Evolutionary conservation across 495 filamentous ascomycete genomes (phyloP).

Genomic region (Hypoxylon fragiforme): DNA sequence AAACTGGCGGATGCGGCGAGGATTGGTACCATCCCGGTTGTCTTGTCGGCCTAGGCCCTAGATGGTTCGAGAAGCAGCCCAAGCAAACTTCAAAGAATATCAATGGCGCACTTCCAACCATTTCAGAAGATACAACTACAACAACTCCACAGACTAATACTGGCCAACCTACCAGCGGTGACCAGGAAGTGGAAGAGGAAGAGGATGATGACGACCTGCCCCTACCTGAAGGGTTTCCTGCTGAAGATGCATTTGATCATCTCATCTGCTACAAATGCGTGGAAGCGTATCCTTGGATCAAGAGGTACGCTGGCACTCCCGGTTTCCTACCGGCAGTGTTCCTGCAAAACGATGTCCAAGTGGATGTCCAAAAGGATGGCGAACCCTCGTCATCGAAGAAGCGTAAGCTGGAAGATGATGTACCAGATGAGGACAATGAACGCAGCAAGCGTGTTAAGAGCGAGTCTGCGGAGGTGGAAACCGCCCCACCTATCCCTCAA

Average conservation of each 20-base stretch:
- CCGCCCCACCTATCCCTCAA: constrained; percentile 7
- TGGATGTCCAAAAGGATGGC: no score
- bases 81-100: constrained; percentile 34
- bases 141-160: constrained; percentile 10
- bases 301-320: constrained; percentile 77
- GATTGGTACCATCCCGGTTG: constrained; percentile 99
- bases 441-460: constrained; percentile 63
- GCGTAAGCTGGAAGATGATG: constrained; percentile 71
- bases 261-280: constrained; percentile 96
- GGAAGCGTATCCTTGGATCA: constrained; percentile 88
- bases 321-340: constrained; percentile 80
- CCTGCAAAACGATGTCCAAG: no score
- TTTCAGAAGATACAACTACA: constrained; percentile 42
- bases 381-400: constrained; percentile 59
- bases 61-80: constrained; percentile 59
- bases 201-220: constrained; percentile 56
- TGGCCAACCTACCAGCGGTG: constrained; percentile 28
- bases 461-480: constrained; percentile 28
- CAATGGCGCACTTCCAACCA: constrained; percentile 40
- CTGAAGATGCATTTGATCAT: constrained; percentile 82
- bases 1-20: constrained; percentile 89
- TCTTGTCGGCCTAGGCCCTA: constrained; percentile 72
- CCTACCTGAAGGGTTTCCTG: constrained; percentile 81
- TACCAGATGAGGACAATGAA: constrained; percentile 47
- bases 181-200: constrained; percentile 34